Evolutionary conservation across 176 grass and related monocot genomes (phyloP).

Genomic region (Rhynchospora pubera): DNA sequence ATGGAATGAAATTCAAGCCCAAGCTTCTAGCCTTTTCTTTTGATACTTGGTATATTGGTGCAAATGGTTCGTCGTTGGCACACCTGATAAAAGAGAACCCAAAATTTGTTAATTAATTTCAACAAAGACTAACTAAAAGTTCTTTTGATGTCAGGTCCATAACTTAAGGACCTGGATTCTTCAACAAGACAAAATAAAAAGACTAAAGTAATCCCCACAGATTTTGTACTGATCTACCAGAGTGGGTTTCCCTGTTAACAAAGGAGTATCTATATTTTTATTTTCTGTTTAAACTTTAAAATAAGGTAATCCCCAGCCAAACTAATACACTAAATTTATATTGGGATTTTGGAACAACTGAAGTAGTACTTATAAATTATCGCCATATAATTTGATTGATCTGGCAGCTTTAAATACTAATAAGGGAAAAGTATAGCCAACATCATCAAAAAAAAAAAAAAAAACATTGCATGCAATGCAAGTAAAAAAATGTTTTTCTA

Average conservation of each 20-base stretch:
- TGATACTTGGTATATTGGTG: conserved; percentile 3
- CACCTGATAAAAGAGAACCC: neutral
- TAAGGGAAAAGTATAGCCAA: neutral
- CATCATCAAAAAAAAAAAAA: no score
- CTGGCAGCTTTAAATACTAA: neutral
- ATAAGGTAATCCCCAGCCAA: no score
- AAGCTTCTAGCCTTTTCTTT: conserved; percentile 7
- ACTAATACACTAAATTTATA: no score
- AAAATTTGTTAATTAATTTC: neutral
- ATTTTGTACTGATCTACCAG: neutral
- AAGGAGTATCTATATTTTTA: no score
- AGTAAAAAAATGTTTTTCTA: neutral
- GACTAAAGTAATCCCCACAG: neutral
- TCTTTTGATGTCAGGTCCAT: neutral
- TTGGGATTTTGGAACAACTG: no score
- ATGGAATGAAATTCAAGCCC: conserved; percentile 27
- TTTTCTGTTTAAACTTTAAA: no score
- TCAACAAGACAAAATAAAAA: neutral
- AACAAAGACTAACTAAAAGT: no score
- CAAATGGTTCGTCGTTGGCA: conserved; percentile 10
- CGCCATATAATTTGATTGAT: neutral
- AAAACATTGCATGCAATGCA: no score
- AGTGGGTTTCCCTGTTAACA: neutral
- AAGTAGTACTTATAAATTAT: neutral
- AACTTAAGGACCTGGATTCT: neutral